Percentiles rank a stretch among this genome's conserved stretches.
These are phyloP conservation scores for Psilocybe mexicana DNA, from an alignment of 1,284 basidiomycete genomes.

Conservation along the genomic window DNA sequence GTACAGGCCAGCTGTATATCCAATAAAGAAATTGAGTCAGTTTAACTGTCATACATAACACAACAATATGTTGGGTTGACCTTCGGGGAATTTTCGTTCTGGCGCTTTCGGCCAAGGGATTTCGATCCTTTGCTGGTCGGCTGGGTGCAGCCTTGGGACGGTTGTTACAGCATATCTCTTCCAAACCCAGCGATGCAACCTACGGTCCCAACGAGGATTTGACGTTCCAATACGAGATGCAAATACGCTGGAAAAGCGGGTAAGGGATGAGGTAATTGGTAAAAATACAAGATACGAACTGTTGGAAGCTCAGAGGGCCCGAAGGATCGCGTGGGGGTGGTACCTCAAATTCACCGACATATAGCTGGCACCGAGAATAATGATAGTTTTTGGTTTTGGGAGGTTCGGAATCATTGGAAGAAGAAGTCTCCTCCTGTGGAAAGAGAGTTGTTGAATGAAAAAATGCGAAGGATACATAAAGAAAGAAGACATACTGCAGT, in stretches of 20 bases:
- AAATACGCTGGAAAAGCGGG: conserved; percentile 56
- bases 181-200: conserved; percentile 64
- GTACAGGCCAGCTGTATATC: conserved; percentile 46
- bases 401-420: conserved; percentile 26
- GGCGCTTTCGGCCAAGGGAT: conserved; percentile 70
- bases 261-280: background rate
- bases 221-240: conserved; percentile 67
- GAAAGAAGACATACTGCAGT: conserved; percentile 38
- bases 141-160: conserved; percentile 51
- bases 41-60: background rate
- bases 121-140: conserved; percentile 40
- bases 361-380: conserved; percentile 78
- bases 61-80: conserved; percentile 37
- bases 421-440: conserved; percentile 29
- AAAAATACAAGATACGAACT: conserved; percentile 40
- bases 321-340: conserved; percentile 45
- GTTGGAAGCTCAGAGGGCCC: conserved; percentile 38
- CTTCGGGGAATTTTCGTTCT: conserved; percentile 43
- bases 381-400: conserved; percentile 55
- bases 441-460: conserved; percentile 6
- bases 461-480: conserved; percentile 3
- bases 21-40: conserved; percentile 1
- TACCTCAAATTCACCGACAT: conserved; percentile 65
- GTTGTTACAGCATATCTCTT: conserved; percentile 67
- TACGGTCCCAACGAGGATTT: conserved; percentile 55